Evolutionary conservation across 495 filamentous ascomycete genomes (phyloP), one percentile per base, ranked within the genome.

Genomic region (Lepidopterella palustris): DNA sequence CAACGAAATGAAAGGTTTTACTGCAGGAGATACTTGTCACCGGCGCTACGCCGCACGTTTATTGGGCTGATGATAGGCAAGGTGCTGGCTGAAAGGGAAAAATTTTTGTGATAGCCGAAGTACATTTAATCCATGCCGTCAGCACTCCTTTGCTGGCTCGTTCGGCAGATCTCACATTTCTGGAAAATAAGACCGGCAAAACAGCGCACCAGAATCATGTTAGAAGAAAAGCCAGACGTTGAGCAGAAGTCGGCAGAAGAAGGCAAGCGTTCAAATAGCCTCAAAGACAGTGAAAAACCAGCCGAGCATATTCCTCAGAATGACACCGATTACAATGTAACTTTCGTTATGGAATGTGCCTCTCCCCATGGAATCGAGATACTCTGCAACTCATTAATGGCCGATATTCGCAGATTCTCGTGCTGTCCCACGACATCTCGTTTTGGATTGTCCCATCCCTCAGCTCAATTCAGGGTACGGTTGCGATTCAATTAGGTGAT

Each of bases 371-470:
- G 3, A 51, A 21, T 49, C 11, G 24, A 28, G 6, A 6, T 51
- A 11, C 24, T 3, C 2, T 11, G 6, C 13, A 51, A 13, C 13
- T 11, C 1, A 51, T 23, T 3, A 28, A 42, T 53, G 25, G 27
- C 18, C 51, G 21, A 40, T 10, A 11, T 21, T 20, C n/a, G n/a
- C 25, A 65, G 61, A 68, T 73, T 45, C 62, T 73, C 4, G 53
- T 68, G 1, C n/a, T 65, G 13, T 62, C 61, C 6, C 72, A 73
- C 55, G 71, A 69, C 23, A 68, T 74, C 45, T 70, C 69, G 11
- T 74, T 72, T 57, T 74, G 70, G 70, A 60, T 65, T 47, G 70
- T 72, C 1, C 71, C 71, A 5, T 60, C 60, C 53, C 45, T 69
- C 13, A 61, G 55, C 32, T 55, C 66, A 2, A 60, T 64, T 35